These are phyloP conservation scores for Cymbopogon flexuosus DNA, from an alignment of 202 grass and related monocot genomes.

Conservation along the genomic window DNA sequence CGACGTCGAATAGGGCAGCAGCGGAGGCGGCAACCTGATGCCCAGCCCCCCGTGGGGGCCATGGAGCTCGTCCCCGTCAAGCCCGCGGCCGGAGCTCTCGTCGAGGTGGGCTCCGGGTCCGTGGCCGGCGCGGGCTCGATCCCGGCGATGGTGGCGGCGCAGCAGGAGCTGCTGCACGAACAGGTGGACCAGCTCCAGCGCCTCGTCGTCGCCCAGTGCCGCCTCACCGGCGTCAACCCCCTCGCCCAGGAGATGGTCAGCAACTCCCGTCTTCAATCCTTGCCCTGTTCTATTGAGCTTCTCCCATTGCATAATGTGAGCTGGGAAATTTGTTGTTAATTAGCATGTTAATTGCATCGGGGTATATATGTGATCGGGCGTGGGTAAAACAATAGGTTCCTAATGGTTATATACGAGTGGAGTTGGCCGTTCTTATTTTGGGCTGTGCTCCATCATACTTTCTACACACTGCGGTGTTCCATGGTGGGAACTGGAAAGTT, in stretches of 20 bases:
- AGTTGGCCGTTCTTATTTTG: not conserved
- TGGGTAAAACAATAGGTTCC: not conserved
- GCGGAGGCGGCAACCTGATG: slow-evolving; percentile 37
- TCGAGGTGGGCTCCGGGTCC: slow-evolving; percentile 32
- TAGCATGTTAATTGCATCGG: not conserved
- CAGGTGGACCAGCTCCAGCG: slow-evolving; percentile 72
- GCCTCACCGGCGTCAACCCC: slow-evolving; percentile 81
- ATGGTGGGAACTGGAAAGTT: not conserved
- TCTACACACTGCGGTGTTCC: not conserved
- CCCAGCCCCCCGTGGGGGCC: slow-evolving; percentile 29
- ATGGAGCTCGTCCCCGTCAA: slow-evolving; percentile 84
- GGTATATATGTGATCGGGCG: not conserved
- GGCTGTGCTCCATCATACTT: not conserved
- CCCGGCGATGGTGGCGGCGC: slow-evolving; percentile 48
- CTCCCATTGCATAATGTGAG: not conserved
- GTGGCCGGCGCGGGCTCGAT: slow-evolving; percentile 39
- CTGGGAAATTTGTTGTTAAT: not conserved
- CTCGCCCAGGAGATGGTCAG: slow-evolving; percentile 92
- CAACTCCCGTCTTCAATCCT: not conserved
- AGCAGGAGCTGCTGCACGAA: slow-evolving; percentile 56
- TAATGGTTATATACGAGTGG: not conserved
- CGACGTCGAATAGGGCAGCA: not conserved
- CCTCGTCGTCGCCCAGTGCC: slow-evolving; percentile 75
- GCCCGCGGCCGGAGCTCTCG: slow-evolving; percentile 43
- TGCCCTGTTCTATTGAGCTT: not conserved